phyloP scores from a whole-genome alignment of 2,329 filamentous ascomycete species.

The Colletotrichum sp. region DNA sequence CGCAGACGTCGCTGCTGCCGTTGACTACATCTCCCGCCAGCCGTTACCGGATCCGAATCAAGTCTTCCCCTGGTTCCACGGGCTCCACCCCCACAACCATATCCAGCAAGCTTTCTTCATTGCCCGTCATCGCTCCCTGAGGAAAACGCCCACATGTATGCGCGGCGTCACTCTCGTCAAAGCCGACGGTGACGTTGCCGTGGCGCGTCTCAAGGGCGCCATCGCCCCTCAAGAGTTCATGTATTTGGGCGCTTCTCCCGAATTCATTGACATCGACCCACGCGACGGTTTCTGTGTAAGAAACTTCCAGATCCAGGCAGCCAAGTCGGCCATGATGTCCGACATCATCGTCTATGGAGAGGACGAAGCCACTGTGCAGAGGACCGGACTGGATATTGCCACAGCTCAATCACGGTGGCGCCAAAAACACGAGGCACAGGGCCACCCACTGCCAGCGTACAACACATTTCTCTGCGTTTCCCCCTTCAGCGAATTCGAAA shows the following conservation, averaged over 20 bases:
- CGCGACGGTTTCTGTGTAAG: constrained; percentile 91
- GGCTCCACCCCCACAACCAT: constrained; percentile 86
- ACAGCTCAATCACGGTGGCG: constrained; percentile 80
- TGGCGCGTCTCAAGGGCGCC: constrained; percentile 83
- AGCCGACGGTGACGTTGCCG: constrained; percentile 78
- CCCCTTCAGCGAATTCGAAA: constrained; percentile 75
- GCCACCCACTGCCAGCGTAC: constrained; percentile 66
- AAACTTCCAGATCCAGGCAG: constrained; percentile 95
- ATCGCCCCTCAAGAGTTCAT: constrained; percentile 83
- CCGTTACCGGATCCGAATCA: constrained; percentile 83
- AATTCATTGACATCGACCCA: constrained; percentile 86
- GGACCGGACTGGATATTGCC: constrained; percentile 72
- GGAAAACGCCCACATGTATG: constrained; percentile 76
- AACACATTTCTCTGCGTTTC: constrained; percentile 81
- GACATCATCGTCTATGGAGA: constrained; percentile 94
- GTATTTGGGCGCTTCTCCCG: constrained; percentile 48
- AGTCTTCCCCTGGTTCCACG: constrained; percentile 97
- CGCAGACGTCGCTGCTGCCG: constrained; percentile 69
- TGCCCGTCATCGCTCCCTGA: constrained; percentile 72
- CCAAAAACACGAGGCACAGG: constrained; percentile 63
- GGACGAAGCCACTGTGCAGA: constrained; percentile 63
- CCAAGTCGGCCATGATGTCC: constrained; percentile 85
- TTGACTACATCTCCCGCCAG: constrained; percentile 79
- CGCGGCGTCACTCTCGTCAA: constrained; percentile 88
- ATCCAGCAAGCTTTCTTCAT: constrained; percentile 91